Evolutionary conservation across 2,329 filamentous ascomycete species (phyloP).

Genomic region (Coniella lustricola): DNA sequence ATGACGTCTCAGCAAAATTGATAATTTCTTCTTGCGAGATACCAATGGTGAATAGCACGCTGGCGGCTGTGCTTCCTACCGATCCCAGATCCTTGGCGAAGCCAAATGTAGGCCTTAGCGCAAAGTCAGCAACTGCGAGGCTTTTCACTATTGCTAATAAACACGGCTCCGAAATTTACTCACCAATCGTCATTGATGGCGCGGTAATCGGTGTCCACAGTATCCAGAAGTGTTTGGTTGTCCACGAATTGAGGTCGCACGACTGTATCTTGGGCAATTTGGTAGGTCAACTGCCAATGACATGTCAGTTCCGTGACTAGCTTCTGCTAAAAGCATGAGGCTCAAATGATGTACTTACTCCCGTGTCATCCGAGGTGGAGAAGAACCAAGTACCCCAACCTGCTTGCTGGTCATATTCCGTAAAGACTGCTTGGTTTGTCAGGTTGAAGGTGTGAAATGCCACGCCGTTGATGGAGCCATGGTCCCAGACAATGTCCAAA

Average conservation of each 20-base stretch:
- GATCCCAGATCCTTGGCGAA: constrained; percentile 57
- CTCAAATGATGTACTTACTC: constrained; percentile 27
- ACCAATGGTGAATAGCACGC: constrained; percentile 65
- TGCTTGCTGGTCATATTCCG: constrained; percentile 61
- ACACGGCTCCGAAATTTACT: constrained; percentile 3
- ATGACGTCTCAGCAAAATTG: constrained; percentile 63
- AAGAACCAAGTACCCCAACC: constrained; percentile 81
- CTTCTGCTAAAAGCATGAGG: background rate
- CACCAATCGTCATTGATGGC: constrained; percentile 56
- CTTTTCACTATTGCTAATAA: no score
- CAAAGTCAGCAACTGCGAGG: constrained; percentile 3
- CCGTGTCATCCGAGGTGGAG: constrained; percentile 51
- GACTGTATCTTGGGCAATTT: constrained; percentile 59
- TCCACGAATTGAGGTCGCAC: constrained; percentile 61
- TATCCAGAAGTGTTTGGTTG: constrained; percentile 55
- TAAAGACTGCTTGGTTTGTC: constrained; percentile 55
- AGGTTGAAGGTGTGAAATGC: constrained; percentile 59
- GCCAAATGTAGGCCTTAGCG: constrained; percentile 66
- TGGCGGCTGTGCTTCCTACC: constrained; percentile 29
- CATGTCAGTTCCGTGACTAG: background rate
- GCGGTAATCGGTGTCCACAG: constrained; percentile 58
- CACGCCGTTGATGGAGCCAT: constrained; percentile 41
- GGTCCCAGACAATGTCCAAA: constrained; percentile 56
- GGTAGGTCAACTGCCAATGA: constrained; percentile 50
- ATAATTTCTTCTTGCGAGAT: constrained; percentile 71